Base-by-base conservation (phyloP, 345 rosid species). In the Brassica rapa region DNA sequence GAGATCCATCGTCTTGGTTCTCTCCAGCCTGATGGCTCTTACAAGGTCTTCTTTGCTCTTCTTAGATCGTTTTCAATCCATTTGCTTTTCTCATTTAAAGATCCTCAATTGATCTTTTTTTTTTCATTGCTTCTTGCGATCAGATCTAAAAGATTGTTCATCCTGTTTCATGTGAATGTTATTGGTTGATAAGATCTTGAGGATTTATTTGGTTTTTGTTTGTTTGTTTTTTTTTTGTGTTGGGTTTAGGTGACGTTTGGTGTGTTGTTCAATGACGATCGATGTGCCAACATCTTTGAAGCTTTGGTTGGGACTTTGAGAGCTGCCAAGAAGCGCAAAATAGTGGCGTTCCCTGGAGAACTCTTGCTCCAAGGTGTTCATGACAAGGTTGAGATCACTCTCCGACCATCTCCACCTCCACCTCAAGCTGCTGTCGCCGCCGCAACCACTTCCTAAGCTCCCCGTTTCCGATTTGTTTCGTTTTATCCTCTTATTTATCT, bases 211-310 rank as follows among this genome's bases (percentile, higher is more conserved):
- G 33, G 11, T 49, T 61, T 49, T 61, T 19, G 19, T 19, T 19
- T 19, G 19, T 49, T 14, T 19, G 59, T 61, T 78, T 11, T 8
- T 30, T 57, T 21, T 43, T 2, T 51, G 5, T 49, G 56, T 49
- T 81, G 41, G 35, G 63, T 67, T 46, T 15, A 95, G 97, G 97
- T 95, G 29, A 95, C 98, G 6, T 95, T 92, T 32, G 97, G 99
- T 1, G 94, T 90, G 70, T 81, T 93, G 74, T 92, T 95, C 80
- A 80, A 89, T 39, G 98, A 94, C 12, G 97, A 95, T 39, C 85
- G 87, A 74, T 95, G 99, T 68, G 93, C 98, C n/a, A 92, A 93
- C 85, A 89, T 92, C 79, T 93, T 95, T 25, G 98, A 95, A 85
- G 98, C 97, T 72, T 81, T 93, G 67, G 96, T 91, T 41, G 98